Conservation (phyloP, 768 basidiomycete genomes). For the Lepiota brunneoincarnata region DNA sequence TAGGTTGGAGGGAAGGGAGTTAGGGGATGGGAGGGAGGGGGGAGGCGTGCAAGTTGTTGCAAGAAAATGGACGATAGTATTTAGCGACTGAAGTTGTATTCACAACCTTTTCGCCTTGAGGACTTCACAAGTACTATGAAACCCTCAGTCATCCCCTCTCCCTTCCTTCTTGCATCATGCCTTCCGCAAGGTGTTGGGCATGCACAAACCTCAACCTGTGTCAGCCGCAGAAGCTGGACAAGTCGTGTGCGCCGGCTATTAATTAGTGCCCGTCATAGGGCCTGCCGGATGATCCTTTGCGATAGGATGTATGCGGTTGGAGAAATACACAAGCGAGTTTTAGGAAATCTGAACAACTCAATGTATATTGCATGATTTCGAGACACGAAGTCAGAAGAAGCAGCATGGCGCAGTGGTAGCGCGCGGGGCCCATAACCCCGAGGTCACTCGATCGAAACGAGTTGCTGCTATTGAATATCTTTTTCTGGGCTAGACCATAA, state of each 20-base stretch:
- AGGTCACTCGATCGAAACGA: conserved; percentile 67
- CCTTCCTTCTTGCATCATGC: background rate
- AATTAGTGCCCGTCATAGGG: too few relatives aligned
- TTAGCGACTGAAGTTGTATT: background rate
- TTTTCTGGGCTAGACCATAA: too few relatives aligned
- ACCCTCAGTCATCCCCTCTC: background rate
- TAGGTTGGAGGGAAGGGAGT: too few relatives aligned
- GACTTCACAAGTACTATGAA: conserved; percentile 6
- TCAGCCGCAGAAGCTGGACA: background rate
- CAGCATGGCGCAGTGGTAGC: conserved; percentile 60
- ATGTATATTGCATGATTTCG: too few relatives aligned
- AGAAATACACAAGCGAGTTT: too few relatives aligned
- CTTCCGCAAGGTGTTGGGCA: conserved; percentile 4
- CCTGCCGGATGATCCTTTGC: too few relatives aligned
- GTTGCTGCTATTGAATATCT: conserved; percentile 47
- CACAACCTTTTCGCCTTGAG: background rate
- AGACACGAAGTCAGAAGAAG: too few relatives aligned
- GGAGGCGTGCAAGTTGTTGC: background rate
- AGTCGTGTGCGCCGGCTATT: background rate
- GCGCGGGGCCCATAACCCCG: conserved; percentile 62
- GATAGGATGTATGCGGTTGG: too few relatives aligned
- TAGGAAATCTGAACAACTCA: too few relatives aligned
- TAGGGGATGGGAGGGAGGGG: background rate
- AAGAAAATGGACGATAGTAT: too few relatives aligned
- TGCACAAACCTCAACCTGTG: background rate